Percentiles rank a stretch among this genome's conserved stretches.
phyloP scores from a whole-genome alignment of 1,139 yeast genomes.

The Geotrichum phurueaensis region DNA sequence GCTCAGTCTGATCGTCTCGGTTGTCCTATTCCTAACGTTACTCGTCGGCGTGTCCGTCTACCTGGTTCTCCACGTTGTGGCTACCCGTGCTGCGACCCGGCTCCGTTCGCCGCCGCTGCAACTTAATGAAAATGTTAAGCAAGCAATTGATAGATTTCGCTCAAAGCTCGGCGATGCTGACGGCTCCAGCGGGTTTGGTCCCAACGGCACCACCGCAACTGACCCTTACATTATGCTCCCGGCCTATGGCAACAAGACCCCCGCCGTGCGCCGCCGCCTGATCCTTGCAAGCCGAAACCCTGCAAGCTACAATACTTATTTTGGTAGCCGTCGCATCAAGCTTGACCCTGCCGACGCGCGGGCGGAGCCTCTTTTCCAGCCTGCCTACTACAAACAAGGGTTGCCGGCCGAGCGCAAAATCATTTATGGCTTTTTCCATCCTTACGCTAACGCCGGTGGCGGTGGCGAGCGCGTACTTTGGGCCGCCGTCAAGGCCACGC shows the following conservation, averaged over 20 bases:
- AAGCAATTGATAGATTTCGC: constrained; percentile 8
- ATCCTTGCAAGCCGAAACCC: constrained; percentile 48
- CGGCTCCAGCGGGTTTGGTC: not conserved
- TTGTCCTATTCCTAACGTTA: constrained; percentile 16
- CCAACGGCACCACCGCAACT: not conserved
- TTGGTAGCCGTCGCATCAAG: constrained; percentile 14
- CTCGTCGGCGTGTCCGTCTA: constrained; percentile 14
- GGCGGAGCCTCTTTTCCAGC: constrained; percentile 2
- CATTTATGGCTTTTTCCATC: constrained; percentile 86
- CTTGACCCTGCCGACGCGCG: constrained; percentile 11
- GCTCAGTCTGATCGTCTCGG: constrained; percentile 6
- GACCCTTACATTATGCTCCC: constrained; percentile 17
- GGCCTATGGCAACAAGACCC: constrained; percentile 29
- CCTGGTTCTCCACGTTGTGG: not conserved
- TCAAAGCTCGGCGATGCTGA: not conserved
- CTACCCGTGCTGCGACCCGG: constrained; percentile 14
- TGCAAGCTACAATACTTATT: constrained; percentile 38
- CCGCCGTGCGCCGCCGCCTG: constrained; percentile 48
- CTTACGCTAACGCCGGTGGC: constrained; percentile 93
- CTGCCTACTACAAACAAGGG: not conserved
- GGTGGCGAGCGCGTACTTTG: constrained; percentile 97
- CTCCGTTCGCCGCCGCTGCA: constrained; percentile 31
- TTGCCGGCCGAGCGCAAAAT: constrained; percentile 35
- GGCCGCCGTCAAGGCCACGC: constrained; percentile 81
- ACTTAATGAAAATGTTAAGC: constrained; percentile 3